These are phyloP conservation scores for Fabrea salina DNA, from an alignment of 169 alveolate genomes.

Conservation along the genomic window DNA sequence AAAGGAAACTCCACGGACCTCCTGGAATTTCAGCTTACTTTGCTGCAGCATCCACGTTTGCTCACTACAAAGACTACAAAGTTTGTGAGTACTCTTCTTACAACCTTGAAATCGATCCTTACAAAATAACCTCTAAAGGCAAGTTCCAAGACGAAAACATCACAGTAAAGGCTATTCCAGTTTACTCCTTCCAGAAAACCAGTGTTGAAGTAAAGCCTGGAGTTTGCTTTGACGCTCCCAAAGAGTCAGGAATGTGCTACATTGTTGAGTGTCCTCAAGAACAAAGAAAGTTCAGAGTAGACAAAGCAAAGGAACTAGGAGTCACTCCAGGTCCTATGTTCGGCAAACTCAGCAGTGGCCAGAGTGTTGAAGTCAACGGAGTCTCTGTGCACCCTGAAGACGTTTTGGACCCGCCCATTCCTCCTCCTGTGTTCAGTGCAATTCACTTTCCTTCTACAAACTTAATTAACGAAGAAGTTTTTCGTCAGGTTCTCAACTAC, in stretches of 20 bases:
- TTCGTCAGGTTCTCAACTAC: background rate
- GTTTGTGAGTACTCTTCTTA: background rate
- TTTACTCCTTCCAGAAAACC: background rate
- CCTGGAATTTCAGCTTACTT: slow-evolving; percentile 15
- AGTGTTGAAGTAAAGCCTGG: background rate
- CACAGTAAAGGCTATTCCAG: background rate
- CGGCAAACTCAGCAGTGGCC: slow-evolving; percentile 52
- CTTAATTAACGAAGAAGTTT: background rate
- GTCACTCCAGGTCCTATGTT: slow-evolving; percentile 50
- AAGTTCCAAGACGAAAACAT: slow-evolving; percentile 1
- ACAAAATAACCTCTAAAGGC: background rate
- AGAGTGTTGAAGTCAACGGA: slow-evolving; percentile 61
- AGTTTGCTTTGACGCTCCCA: background rate
- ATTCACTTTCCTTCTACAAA: slow-evolving; percentile 67
- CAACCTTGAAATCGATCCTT: background rate
- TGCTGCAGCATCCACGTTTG: background rate
- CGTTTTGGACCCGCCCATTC: slow-evolving; percentile 58
- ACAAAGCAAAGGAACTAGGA: slow-evolving; percentile 62
- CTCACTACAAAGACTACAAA: background rate
- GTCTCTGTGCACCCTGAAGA: slow-evolving; percentile 51
- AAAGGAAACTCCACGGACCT: slow-evolving; percentile 26
- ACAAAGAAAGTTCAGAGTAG: slow-evolving; percentile 48
- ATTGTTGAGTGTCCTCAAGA: slow-evolving; percentile 26
- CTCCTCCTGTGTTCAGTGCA: slow-evolving; percentile 50
- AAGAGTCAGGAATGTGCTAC: slow-evolving; percentile 3